Evolutionary conservation across 768 basidiomycete genomes (phyloP), one percentile per base, ranked within the genome.

Genomic region (Leccinellum luteum): DNA sequence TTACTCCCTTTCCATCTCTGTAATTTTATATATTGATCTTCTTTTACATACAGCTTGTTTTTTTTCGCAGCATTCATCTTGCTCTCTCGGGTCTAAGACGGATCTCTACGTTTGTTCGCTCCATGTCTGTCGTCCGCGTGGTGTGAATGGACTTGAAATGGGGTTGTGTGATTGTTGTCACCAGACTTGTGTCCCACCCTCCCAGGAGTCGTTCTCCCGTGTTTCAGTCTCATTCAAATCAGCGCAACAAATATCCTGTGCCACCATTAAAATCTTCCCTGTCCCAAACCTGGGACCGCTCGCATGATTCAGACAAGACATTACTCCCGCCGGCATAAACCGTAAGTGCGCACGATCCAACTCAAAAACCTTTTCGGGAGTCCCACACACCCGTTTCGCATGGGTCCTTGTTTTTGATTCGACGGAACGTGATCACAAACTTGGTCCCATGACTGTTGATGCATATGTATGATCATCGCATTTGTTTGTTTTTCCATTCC

Each of bases 1-100:
- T 27, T 59, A 65, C 49, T 56, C 60, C 45, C 54, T 56, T 72
- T 52, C 72, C 64, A 60, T 66, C 27, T 62, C 48, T 55, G 67
- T 54, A 54, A 19, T 41, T 23, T 54, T n/a, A n/a, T 52, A 54
- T 56, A 53, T 60, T 48, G 55, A 50, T 57, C 71, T 71, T 73
- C 69, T 64, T 57, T 71, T 73, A 72, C 69, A 72, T 73, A 69
- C 64, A 59, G 50, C 51, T 25, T 58, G 54, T 54, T 58, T 61
- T 58, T 61, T 63, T 56, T 28, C 58, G 19, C 19, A 66, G 58
- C 55, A 58, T 49, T 52, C 48, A 51, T 55, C 59, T 57, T 60
- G 45, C 65, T 52, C 56, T 58, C 63, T 67, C 66, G 70, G 72
- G 59, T 60, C 68, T 68, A 73, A 64, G 63, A 66, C 70, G 71